Evolutionary conservation across 176 grass and related monocot species (phyloP), one percentile per base, ranked within the genome.

Genomic region (Hordeum marinum): DNA sequence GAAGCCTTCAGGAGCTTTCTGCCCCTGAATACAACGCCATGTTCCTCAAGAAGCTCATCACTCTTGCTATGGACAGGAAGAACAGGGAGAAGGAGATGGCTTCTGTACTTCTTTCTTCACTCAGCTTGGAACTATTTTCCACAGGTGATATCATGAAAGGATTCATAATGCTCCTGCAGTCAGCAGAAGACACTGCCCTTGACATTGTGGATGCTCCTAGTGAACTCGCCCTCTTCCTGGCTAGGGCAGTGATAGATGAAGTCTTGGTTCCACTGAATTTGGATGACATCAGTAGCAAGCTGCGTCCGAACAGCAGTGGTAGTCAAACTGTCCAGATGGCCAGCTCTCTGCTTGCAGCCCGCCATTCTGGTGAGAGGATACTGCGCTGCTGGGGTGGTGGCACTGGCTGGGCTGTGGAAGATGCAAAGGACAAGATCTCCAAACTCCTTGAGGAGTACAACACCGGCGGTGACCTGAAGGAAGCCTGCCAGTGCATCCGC

Each of bases 81-180:
- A 93, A 88, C n/a, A 87, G 91, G 75, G 91, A 97, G 83, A 97
- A 94, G 80, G 94, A 97, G 71, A 97, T 97, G 94, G 85, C 91
- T 3, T 97, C 94, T 11, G 82, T 92, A 63, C 89, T 97, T 14
- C 89, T 97, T 31, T 97, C 91, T 57, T 91, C 91, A 75, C 85
- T 97, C 55, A 91, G 92, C 58, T 90, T 97, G 85, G 91, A 97
- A 76, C 72, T 92, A 18, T 97, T 94, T 78, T 88, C 87, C 39
- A 90, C 80, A 50, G 94, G 94, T 69, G 94, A 97, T 29, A 88
- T 94, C 52, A 87, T 92, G 78, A 94, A 94, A 69, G 94, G 94
- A 12, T 97, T 97, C 27, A 40, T 97, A 88, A 83, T 97, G 94
- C 87, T 97, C 37, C 80, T 97, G 36, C 88, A 89, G 63, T 97